Conservation (phyloP, 768 basidiomycete species). For the Austroboletus eburneus region DNA sequence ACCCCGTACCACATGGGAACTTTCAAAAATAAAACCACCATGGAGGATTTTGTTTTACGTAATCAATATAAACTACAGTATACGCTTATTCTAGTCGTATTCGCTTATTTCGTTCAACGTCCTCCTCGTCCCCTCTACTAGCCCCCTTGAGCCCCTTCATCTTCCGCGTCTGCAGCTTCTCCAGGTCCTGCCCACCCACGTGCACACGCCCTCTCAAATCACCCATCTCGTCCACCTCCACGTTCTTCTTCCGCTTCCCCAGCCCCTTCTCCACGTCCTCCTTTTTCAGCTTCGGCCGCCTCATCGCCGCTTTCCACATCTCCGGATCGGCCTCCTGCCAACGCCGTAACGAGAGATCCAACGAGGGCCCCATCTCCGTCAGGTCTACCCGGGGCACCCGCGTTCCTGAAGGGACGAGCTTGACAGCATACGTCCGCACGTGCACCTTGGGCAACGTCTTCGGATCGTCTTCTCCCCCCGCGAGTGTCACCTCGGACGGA, state of each 20-base stretch:
- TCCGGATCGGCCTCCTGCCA: conserved; percentile 74
- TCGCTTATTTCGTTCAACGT: conserved; percentile 15
- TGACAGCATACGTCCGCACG: conserved; percentile 79
- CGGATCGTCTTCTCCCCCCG: conserved; percentile 34
- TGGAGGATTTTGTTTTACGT: background rate
- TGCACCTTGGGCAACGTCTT: conserved; percentile 74
- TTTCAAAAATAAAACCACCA: background rate
- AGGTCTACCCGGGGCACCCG: conserved; percentile 80
- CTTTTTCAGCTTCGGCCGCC: conserved; percentile 84
- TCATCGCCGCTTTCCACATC: conserved; percentile 75
- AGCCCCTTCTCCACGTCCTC: conserved; percentile 79
- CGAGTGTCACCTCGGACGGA: conserved; percentile 44
- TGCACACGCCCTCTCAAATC: conserved; percentile 90
- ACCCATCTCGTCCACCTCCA: conserved; percentile 98
- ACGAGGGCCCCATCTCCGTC: conserved; percentile 84
- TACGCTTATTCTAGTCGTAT: background rate
- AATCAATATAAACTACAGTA: background rate
- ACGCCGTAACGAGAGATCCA: conserved; percentile 79
- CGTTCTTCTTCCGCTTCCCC: conserved; percentile 92
- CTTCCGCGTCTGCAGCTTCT: conserved; percentile 84
- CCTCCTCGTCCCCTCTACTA: conserved; percentile 18
- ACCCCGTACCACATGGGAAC: background rate
- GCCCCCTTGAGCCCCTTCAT: conserved; percentile 84
- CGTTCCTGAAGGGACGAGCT: conserved; percentile 70
- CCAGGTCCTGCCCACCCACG: conserved; percentile 83